phyloP scores from a whole-genome alignment of 495 filamentous ascomycete genomes.

The Hyphodiscus hymeniophilus region DNA sequence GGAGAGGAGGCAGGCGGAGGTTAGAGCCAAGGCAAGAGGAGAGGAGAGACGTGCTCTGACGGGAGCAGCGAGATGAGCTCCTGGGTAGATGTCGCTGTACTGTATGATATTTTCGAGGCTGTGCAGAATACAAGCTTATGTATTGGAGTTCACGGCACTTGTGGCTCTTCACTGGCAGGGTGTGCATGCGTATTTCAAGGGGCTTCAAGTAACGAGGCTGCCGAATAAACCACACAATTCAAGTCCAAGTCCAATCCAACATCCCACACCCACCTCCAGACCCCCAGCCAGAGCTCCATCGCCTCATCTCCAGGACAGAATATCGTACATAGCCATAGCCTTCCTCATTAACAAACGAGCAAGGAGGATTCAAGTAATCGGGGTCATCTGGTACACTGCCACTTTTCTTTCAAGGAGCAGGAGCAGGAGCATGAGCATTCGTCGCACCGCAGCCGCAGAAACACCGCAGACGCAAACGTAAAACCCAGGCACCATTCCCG shows the following conservation, averaged over 20 bases:
- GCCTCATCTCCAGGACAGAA: no score
- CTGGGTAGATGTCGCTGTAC: neutral
- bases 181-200: neutral
- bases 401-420: no score
- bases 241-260: neutral
- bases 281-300: no score
- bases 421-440: no score
- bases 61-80: conserved; percentile 2
- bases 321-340: no score
- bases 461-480: no score
- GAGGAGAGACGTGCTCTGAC: conserved; percentile 16
- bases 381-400: no score
- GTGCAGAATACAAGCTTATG: conserved; percentile 2
- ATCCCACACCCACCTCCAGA: no score
- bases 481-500: no score
- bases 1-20: conserved; percentile 79
- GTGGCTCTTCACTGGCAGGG: neutral
- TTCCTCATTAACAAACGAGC: no score
- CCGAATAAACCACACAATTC: conserved; percentile 1
- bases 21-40: conserved; percentile 56
- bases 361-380: no score
- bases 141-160: neutral
- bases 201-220: conserved; percentile 13
- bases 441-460: no score
- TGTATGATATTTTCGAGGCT: conserved; percentile 15